Evolutionary conservation across 208 protist genomes (phyloP).

Genomic region (Trypanosoma conorhini): DNA sequence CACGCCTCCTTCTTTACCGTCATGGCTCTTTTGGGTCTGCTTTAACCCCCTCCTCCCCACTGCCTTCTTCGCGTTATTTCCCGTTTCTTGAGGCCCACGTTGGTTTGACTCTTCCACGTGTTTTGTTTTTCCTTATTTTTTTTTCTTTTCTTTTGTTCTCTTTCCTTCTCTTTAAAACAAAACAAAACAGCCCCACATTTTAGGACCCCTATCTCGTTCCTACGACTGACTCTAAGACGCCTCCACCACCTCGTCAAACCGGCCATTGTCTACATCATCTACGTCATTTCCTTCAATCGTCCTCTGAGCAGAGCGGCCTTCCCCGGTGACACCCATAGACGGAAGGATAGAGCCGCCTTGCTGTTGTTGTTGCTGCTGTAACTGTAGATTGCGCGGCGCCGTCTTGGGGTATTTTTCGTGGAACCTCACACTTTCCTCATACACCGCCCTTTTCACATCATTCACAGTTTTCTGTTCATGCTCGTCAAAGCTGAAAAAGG

Average conservation of each 20-base stretch:
- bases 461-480: constrained; percentile 58
- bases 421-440: constrained; percentile 75
- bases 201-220: background rate
- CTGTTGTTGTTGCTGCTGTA: constrained; percentile 30
- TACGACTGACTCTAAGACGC: background rate
- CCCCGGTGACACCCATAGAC: constrained; percentile 56
- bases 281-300: constrained; percentile 54
- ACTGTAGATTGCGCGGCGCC: constrained; percentile 18
- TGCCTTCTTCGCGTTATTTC: background rate
- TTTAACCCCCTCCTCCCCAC: background rate
- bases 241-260: constrained; percentile 18
- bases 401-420: constrained; percentile 49
- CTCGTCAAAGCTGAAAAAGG: constrained; percentile 85
- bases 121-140: background rate
- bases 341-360: constrained; percentile 17
- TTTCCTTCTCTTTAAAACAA: background rate
- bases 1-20: background rate
- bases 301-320: constrained; percentile 78
- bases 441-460: constrained; percentile 90
- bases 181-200: background rate
- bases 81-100: background rate
- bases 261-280: constrained; percentile 8
- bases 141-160: background rate
- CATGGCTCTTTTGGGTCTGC: background rate
- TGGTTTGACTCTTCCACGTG: background rate